Base-by-base conservation (phyloP, 176 grass and related monocot genomes). In the Puya raimondii region DNA sequence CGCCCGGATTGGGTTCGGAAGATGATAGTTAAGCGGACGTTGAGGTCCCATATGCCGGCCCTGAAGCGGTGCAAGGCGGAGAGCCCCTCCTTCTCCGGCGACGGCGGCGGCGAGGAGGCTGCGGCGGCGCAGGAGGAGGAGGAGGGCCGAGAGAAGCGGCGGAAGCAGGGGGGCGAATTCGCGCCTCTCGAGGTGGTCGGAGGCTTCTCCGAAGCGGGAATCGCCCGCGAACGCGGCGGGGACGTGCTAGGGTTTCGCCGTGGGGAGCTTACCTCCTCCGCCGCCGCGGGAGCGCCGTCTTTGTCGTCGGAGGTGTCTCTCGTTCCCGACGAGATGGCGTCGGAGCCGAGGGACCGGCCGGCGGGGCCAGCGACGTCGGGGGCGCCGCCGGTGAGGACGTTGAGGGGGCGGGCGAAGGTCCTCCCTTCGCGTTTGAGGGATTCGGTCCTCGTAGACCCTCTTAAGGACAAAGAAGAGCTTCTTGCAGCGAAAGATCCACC, bases 341-440 rank as follows among this genome's bases (percentile, higher is more conserved):
- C 9, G 52, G 29, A 15, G 56, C 21, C 56, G 56, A 9, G 5
- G 16, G 50, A 23, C 23, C 66, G 18, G 26, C 15, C 9, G 82
- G 72, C 2, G 23, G 25, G 25, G 25, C 25, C 25, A 26, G 25
- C 25, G 25, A 26, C 9, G 82, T 69, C 2, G 23, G 59, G 68
- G 66, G 80, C 72, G 27, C 57, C 64, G 64, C 48, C 49, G 63
- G 76, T 67, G 85, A 84, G 81, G 82, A 76, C 81, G 63, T 57
- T 51, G 8, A 76, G 82, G 79, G 79, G 85, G 65, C 70, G 89
- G 81, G 23, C 77, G 49, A 81, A 76, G 54, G 49, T 47, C 23
- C 63, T 79, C 64, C 89, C 93, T 69, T 85, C 93, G 50, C 79
- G 84, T 27, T 81, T 92, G 65, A 59, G 64, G 79, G 77, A 87